Percentiles rank a stretch among this genome's conserved stretches.
Evolutionary conservation across 1,139 yeast genomes (phyloP).

Genomic region (Candida buenavistaensis): DNA sequence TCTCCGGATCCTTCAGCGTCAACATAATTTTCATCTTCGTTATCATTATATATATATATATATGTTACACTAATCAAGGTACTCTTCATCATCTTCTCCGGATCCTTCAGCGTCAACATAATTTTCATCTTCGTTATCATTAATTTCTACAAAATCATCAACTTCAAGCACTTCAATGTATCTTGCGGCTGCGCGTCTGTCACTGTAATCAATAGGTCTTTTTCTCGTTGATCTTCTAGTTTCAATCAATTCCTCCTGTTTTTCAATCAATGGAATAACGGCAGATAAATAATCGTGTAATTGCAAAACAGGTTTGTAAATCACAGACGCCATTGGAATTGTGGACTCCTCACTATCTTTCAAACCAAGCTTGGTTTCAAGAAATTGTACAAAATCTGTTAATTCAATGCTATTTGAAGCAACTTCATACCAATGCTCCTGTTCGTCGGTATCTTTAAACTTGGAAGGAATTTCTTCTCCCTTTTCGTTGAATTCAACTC

Average conservation of each 20-base stretch:
- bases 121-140: conserved; percentile 21
- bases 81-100: conserved; percentile 15
- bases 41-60: background rate
- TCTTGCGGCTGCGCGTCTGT: conserved; percentile 17
- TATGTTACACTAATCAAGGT: conserved; percentile 7
- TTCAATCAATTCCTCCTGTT: conserved; percentile 20
- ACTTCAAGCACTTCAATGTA: conserved; percentile 21
- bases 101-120: conserved; percentile 18
- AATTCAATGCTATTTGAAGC: conserved; percentile 38
- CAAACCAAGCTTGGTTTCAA: conserved; percentile 21
- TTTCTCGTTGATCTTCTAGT: conserved; percentile 17
- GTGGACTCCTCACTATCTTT: conserved; percentile 8
- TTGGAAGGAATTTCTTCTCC: conserved; percentile 21
- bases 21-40: conserved; percentile 23
- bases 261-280: conserved; percentile 22
- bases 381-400: conserved; percentile 27
- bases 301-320: conserved; percentile 28
- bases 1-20: conserved; percentile 17
- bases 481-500: conserved; percentile 33
- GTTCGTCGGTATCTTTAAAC: conserved; percentile 8
- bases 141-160: conserved; percentile 16
- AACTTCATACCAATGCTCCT: conserved; percentile 44
- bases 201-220: conserved; percentile 18
- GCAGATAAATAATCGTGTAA: conserved; percentile 27
- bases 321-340: conserved; percentile 23